Evolutionary conservation across 768 basidiomycete species (phyloP).

Genomic region (Pleurotus platypus): DNA sequence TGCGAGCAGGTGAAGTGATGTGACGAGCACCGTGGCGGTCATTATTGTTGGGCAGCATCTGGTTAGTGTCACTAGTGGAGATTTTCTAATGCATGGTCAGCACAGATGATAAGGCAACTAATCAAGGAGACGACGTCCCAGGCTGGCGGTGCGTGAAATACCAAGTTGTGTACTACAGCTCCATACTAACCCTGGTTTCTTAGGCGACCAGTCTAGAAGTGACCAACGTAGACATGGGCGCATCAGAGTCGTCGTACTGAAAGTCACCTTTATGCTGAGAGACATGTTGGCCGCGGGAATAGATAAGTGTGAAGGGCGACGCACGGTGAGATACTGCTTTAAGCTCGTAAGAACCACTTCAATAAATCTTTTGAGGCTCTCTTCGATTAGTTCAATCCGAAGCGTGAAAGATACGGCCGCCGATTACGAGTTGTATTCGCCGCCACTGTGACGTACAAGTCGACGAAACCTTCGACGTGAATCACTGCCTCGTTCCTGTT

Average conservation of each 20-base stretch:
- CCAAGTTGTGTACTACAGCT: constrained; percentile 35
- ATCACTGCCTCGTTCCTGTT: constrained; percentile 29
- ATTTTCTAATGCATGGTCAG: too few relatives aligned
- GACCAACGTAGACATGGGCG: constrained; percentile 36
- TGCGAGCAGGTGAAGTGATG: too few relatives aligned
- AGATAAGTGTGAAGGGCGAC: background rate
- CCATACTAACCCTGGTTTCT: constrained; percentile 36
- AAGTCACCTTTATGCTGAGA: constrained; percentile 32
- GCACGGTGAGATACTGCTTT: background rate
- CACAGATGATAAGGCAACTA: too few relatives aligned
- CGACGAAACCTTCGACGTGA: constrained; percentile 43
- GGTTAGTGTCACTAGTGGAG: too few relatives aligned
- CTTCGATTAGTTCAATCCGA: constrained; percentile 36
- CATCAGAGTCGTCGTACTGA: constrained; percentile 24
- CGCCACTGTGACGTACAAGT: constrained; percentile 33
- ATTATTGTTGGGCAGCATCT: too few relatives aligned
- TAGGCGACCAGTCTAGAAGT: constrained; percentile 39
- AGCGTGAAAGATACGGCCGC: constrained; percentile 37
- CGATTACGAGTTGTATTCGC: constrained; percentile 32
- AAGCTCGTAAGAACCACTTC: background rate
- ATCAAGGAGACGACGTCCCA: too few relatives aligned
- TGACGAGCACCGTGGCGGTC: too few relatives aligned
- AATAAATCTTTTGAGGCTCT: constrained; percentile 9
- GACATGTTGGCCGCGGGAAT: background rate
- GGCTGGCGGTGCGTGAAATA: too few relatives aligned